These are phyloP conservation scores for Chrysosporium queenslandicum DNA, from an alignment of 2,329 filamentous ascomycete species.

Conservation along the genomic window DNA sequence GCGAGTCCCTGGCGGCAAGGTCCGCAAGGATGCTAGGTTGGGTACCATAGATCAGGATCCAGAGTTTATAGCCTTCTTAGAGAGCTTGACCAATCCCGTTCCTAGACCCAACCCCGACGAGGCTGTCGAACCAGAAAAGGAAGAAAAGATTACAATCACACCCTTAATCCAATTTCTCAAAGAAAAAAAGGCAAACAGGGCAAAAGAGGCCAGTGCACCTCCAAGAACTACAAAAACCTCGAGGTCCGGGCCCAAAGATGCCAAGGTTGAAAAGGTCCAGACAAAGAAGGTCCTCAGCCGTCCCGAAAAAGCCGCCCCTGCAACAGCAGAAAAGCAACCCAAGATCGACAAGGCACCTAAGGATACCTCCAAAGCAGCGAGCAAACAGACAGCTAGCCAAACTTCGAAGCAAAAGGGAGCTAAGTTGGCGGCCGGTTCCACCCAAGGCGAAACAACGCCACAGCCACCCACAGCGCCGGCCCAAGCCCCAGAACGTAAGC, in stretches of 20 bases:
- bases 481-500: conserved; percentile 39
- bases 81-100: conserved; percentile 67
- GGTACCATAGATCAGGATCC: conserved; percentile 94
- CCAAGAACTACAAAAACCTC: conserved; percentile 38
- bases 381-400: conserved; percentile 27
- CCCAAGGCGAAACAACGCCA: conserved; percentile 19
- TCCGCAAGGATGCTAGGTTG: conserved; percentile 70
- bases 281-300: conserved; percentile 36
- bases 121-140: conserved; percentile 41
- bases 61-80: conserved; percentile 88
- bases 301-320: conserved; percentile 26
- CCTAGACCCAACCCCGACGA: conserved; percentile 47
- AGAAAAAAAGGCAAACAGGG: conserved; percentile 78
- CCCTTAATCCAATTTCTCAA: conserved; percentile 82
- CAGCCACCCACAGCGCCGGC: conserved; percentile 23
- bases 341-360: conserved; percentile 49
- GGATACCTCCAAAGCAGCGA: conserved; percentile 51
- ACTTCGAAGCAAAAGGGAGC: conserved; percentile 16
- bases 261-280: conserved; percentile 34
- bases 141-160: conserved; percentile 61
- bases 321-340: conserved; percentile 24
- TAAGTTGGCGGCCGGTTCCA: conserved; percentile 31
- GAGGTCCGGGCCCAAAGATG: conserved; percentile 29
- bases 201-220: conserved; percentile 32
- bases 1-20: conserved; percentile 65